Evolutionary conservation across 2,329 filamentous ascomycete genomes (phyloP).

Genomic region (Talaromyces sp.): DNA sequence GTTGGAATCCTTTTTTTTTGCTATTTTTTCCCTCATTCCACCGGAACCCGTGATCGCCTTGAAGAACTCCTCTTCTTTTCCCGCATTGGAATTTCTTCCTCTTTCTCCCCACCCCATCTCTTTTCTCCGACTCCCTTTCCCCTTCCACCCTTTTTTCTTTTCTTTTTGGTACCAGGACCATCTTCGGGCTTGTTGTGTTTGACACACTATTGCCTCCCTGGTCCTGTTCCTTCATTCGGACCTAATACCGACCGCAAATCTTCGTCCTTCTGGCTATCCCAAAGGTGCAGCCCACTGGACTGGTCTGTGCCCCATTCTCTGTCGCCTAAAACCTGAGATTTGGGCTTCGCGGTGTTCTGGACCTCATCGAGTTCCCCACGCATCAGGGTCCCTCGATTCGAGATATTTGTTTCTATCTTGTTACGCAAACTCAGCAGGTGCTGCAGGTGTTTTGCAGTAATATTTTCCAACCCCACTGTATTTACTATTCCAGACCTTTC

Average conservation of each 20-base stretch:
- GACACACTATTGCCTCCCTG: conserved; percentile 46
- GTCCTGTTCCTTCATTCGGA: conserved; percentile 41
- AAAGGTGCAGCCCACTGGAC: conserved; percentile 49
- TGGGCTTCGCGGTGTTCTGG: conserved; percentile 28
- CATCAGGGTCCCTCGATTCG: conserved; percentile 16
- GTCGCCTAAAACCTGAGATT: conserved; percentile 33
- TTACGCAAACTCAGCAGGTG: conserved; percentile 67
- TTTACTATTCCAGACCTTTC: conserved; percentile 32
- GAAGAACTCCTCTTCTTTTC: conserved; percentile 24
- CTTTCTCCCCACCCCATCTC: conserved; percentile 20
- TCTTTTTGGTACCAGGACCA: conserved; percentile 29
- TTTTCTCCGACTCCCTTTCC: conserved; percentile 16
- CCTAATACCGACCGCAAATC: conserved; percentile 11
- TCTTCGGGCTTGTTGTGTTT: conserved; percentile 45
- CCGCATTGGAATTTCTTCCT: conserved; percentile 20
- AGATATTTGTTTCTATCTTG: conserved; percentile 23
- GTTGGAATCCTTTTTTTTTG: conserved; percentile 11
- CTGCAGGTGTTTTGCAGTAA: conserved; percentile 69
- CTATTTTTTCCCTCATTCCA: conserved; percentile 16
- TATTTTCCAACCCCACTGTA: conserved; percentile 37
- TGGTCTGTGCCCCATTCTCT: conserved; percentile 45
- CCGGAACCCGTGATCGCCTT: conserved; percentile 30
- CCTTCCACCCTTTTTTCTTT: conserved; percentile 22
- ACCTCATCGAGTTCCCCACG: conserved; percentile 17
- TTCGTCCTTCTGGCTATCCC: conserved; percentile 19